Evolutionary conservation across 2,329 filamentous ascomycete genomes (phyloP).

Genomic region (Ascosphaera apis): DNA sequence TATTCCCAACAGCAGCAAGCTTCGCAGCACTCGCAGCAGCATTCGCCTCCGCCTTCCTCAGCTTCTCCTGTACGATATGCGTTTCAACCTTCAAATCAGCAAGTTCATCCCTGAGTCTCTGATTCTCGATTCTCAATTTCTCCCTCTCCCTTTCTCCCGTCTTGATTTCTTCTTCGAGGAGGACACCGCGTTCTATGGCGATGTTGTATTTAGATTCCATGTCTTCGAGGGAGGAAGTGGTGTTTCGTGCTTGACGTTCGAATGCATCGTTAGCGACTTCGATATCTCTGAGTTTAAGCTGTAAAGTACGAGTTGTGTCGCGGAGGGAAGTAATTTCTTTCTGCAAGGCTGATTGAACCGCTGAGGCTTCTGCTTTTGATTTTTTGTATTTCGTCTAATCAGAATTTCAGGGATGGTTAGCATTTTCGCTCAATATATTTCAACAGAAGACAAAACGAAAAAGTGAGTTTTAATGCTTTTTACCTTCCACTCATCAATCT

Average conservation of each 20-base stretch:
- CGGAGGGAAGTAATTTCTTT: slow-evolving; percentile 89
- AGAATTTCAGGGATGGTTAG: slow-evolving; percentile 6
- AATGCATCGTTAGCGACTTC: slow-evolving; percentile 98
- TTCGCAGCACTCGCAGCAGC: no score
- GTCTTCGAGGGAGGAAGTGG: slow-evolving; percentile 85
- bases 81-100: slow-evolving; percentile 85
- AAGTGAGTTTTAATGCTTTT: slow-evolving; percentile 12
- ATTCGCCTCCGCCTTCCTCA: slow-evolving; percentile 50
- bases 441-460: background rate
- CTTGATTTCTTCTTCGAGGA: slow-evolving; percentile 90
- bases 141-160: slow-evolving; percentile 83
- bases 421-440: slow-evolving; percentile 1
- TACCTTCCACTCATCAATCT: slow-evolving; percentile 98
- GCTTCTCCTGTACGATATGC: slow-evolving; percentile 83
- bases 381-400: slow-evolving; percentile 80
- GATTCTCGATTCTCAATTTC: slow-evolving; percentile 64
- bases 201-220: slow-evolving; percentile 94
- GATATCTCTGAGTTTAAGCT: slow-evolving; percentile 71
- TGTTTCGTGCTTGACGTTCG: slow-evolving; percentile 86
- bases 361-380: slow-evolving; percentile 66
- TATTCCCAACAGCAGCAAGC: no score
- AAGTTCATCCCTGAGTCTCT: slow-evolving; percentile 73
- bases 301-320: slow-evolving; percentile 58
- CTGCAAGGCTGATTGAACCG: slow-evolving; percentile 65
- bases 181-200: slow-evolving; percentile 70